These are phyloP conservation scores for Leucaena leucocephala DNA, from an alignment of 306 rosid species.

Conservation along the genomic window DNA sequence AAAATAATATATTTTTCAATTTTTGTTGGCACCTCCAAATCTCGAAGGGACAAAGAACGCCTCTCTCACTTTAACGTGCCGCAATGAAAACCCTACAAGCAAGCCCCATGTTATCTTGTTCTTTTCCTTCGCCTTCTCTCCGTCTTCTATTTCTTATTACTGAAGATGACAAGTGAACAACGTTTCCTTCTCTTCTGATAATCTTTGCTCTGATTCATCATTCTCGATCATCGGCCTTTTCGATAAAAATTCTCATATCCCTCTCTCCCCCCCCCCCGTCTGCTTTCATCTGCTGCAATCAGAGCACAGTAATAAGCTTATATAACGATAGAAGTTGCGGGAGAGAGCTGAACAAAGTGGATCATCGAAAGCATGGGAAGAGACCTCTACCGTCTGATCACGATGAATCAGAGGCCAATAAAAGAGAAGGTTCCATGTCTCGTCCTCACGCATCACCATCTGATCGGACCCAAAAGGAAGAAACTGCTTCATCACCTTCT, in stretches of 20 bases:
- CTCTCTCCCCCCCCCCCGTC: not conserved
- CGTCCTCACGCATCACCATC: constrained; percentile 18
- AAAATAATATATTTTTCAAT: not conserved
- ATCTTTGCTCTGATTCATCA: constrained; percentile 28
- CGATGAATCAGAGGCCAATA: constrained; percentile 38
- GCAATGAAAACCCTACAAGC: constrained; percentile 46
- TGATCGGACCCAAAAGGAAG: constrained; percentile 29
- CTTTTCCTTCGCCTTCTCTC: not conserved
- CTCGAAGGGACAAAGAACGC: constrained; percentile 29
- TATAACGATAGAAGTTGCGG: no score
- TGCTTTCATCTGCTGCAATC: not conserved
- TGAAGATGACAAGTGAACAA: constrained; percentile 41
- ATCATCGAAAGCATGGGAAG: constrained; percentile 53
- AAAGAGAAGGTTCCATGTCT: constrained; percentile 32
- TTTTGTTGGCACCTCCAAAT: constrained; percentile 14
- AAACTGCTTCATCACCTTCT: constrained; percentile 16
- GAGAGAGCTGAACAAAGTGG: constrained; percentile 47
- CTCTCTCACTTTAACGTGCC: constrained; percentile 31
- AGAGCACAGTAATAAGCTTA: no score
- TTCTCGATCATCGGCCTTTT: not conserved
- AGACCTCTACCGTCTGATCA: constrained; percentile 44
- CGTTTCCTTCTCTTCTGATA: constrained; percentile 29
- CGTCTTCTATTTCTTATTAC: constrained; percentile 12
- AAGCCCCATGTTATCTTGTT: constrained; percentile 38
- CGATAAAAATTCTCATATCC: constrained; percentile 42